Conservation (phyloP, 1,139 yeast species). For the Pneumocystis murina region DNA sequence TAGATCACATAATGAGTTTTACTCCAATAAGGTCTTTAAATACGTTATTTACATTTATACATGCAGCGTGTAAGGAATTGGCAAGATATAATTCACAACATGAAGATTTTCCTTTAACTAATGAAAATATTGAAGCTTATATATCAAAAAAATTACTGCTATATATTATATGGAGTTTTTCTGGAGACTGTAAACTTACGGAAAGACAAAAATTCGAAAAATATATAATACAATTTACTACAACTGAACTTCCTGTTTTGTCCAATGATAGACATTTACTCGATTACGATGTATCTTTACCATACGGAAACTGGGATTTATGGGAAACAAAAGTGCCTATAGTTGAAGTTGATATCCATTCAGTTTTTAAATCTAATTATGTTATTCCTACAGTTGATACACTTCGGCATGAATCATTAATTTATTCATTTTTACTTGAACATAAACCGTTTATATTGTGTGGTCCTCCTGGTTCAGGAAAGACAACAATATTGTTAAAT, state of each 20-base stretch:
- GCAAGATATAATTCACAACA: conserved; percentile 16
- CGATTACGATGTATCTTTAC: conserved; percentile 36
- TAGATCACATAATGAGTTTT: conserved; percentile 43
- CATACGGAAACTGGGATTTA: conserved; percentile 37
- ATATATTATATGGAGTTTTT: conserved; percentile 51
- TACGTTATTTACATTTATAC: conserved; percentile 26
- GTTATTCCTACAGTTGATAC: conserved; percentile 77
- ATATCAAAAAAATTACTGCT: conserved; percentile 30
- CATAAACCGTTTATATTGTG: conserved; percentile 57
- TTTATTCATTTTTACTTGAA: conserved; percentile 43
- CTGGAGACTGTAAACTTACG: conserved; percentile 39
- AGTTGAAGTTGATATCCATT: conserved; percentile 45
- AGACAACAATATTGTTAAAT: conserved; percentile 75
- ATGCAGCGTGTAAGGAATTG: conserved; percentile 17
- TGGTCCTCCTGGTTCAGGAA: conserved; percentile 98
- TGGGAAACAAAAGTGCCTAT: conserved; percentile 34
- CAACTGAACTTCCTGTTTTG: conserved; percentile 7
- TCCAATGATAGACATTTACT: conserved; percentile 17
- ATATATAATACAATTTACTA: conserved; percentile 19
- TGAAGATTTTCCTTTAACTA: conserved; percentile 18
- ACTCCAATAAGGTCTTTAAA: conserved; percentile 29
- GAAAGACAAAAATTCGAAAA: conserved; percentile 32
- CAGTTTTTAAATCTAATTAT: conserved; percentile 45
- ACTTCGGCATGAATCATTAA: conserved; percentile 44
- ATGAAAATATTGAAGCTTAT: conserved; percentile 21